phyloP scores from a whole-genome alignment of 345 rosid species.

The Cardamine occulta region DNA sequence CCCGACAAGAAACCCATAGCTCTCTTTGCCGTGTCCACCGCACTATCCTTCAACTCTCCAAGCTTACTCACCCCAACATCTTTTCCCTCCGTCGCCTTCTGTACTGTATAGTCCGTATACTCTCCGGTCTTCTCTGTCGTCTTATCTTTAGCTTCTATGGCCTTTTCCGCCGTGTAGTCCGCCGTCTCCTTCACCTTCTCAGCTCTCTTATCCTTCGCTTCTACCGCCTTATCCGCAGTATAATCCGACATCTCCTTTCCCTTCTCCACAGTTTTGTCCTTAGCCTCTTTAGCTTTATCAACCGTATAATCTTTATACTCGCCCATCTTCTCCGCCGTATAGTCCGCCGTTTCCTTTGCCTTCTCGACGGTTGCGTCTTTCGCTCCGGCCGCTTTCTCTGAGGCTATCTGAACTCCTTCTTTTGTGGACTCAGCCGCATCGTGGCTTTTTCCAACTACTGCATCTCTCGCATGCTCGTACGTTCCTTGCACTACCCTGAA shows the following conservation, averaged over 20 bases:
- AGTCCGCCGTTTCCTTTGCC: neutral
- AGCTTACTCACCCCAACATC: conserved; percentile 47
- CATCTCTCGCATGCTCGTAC: conserved; percentile 62
- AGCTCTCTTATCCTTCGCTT: neutral
- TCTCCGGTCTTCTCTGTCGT: conserved; percentile 29
- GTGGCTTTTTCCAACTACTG: conserved; percentile 53
- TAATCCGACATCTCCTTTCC: neutral
- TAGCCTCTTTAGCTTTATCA: conserved; percentile 32
- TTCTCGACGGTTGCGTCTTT: conserved; percentile 31
- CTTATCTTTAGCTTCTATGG: neutral
- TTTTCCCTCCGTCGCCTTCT: conserved; percentile 47
- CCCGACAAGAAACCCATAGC: conserved; percentile 60
- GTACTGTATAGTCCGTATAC: conserved; percentile 35
- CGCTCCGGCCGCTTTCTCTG: conserved; percentile 23
- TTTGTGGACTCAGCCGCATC: conserved; percentile 14
- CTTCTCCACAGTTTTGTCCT: conserved; percentile 24
- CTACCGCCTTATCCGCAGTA: conserved; percentile 11
- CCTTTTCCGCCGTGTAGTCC: conserved; percentile 34
- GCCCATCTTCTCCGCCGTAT: conserved; percentile 13
- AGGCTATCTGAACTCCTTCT: conserved; percentile 33
- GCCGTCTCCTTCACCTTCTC: conserved; percentile 37
- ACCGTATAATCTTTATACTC: conserved; percentile 15
- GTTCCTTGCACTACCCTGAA: conserved; percentile 61
- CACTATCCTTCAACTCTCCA: conserved; percentile 54
- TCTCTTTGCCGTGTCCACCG: conserved; percentile 59